Evolutionary conservation across 495 filamentous ascomycete species (phyloP), one percentile per base, ranked within the genome.

Genomic region (Physcia stellaris): DNA sequence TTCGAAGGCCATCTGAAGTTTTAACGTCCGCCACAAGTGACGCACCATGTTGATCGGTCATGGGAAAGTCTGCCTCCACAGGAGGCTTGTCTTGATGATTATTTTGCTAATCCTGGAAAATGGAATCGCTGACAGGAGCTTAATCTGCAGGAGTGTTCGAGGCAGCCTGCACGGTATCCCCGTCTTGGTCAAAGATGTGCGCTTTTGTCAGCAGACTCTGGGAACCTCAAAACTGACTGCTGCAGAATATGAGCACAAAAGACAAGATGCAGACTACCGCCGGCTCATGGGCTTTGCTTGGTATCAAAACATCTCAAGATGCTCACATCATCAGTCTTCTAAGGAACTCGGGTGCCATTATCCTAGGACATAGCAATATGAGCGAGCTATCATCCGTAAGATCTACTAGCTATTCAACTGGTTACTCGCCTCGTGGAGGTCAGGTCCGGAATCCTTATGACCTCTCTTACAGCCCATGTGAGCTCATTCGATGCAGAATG

Each of bases 151-250:
- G n/a, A 50, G 55, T 21, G 36, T 56, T 11, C 41, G 60, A 33
- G 61, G 66, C 1, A 60, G 66, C 1, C 59, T 77, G 6, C 71
- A 78, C 49, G 73, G 73, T n/a, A 64, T 77, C 22, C 73, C 73
- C 0, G 65, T 76, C 19, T 44, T 77, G 6, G 62, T 78, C 42
- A 76, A 78, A 56, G 66, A 76, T 52, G 34, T 46, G 24, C 15
- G 39, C n/a, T n/a, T n/a, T 39, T 5, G 23, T 32, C 13, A 18
- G 19, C 28, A 7, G 18, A 36, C 33, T 43, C 21, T 45, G 22
- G 19, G 20, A 53, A 53, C 58, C 7, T 1, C 4, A 32, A 11
- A 15, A 15, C 21, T 45, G 18, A 44, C 31, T 48, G 3, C 26
- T 4, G 20, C 35, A 62, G 52, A 77, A 73, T 51, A 75, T 75